Percentiles rank a stretch among this genome's conserved stretches.
Conservation (phyloP, 306 rosid genomes). For the Arachis stenosperma region DNA sequence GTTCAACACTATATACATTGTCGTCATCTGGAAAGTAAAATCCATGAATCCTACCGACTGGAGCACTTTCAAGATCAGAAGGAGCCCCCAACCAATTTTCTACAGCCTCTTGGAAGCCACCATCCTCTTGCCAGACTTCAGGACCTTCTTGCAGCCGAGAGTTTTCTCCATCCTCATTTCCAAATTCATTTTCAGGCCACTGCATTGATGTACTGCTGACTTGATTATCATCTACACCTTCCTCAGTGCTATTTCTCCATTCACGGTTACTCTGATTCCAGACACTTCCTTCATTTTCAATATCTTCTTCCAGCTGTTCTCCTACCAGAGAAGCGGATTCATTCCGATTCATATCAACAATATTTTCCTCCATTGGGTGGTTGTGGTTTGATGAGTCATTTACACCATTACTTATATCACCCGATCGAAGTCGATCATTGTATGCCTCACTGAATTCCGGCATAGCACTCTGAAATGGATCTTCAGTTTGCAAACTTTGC, state of each 20-base stretch:
- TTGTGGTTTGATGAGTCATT: slow-evolving; percentile 31
- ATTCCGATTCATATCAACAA: slow-evolving; percentile 42
- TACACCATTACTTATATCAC: slow-evolving; percentile 39
- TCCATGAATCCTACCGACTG: slow-evolving; percentile 52
- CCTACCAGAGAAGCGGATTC: slow-evolving; percentile 52
- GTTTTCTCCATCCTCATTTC: slow-evolving; percentile 54
- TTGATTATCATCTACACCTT: slow-evolving; percentile 49
- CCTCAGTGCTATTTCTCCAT: slow-evolving; percentile 48
- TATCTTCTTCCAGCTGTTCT: slow-evolving; percentile 48
- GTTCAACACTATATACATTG: slow-evolving; percentile 69
- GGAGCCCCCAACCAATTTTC: slow-evolving; percentile 79
- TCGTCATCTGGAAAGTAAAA: slow-evolving; percentile 83
- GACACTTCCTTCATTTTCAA: slow-evolving; percentile 52
- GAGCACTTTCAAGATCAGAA: slow-evolving; percentile 59
- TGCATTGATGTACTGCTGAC: slow-evolving; percentile 49
- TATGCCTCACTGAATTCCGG: slow-evolving; percentile 46
- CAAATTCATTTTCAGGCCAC: slow-evolving; percentile 57
- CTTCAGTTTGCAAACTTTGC: slow-evolving; percentile 45
- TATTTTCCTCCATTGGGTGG: slow-evolving; percentile 39
- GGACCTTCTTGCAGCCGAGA: slow-evolving; percentile 56
- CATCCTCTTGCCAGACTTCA: slow-evolving; percentile 71
- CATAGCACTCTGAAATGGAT: slow-evolving; percentile 40
- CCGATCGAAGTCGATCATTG: slow-evolving; percentile 49
- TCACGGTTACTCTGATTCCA: slow-evolving; percentile 54
- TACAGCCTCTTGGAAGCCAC: slow-evolving; percentile 72